These are phyloP conservation scores for Rosa hybrid DNA, from an alignment of 331 rosid genomes.

Conservation along the genomic window DNA sequence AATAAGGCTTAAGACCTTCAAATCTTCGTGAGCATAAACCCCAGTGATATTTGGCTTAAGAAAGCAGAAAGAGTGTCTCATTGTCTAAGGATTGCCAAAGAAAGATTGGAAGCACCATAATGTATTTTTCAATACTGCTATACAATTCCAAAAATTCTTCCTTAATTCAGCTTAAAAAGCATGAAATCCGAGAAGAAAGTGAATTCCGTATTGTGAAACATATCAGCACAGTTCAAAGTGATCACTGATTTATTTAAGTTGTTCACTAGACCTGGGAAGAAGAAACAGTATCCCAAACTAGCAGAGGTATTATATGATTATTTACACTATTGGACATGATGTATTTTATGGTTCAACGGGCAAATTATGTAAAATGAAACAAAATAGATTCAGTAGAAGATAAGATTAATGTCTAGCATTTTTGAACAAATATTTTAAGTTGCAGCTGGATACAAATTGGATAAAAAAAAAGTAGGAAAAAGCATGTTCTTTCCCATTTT, in stretches of 20 bases:
- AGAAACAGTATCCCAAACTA: neutral
- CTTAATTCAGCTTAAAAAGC: neutral
- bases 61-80: neutral
- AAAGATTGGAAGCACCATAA: neutral
- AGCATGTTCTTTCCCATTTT: constrained; percentile 18
- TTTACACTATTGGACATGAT: neutral
- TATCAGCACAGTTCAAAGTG: neutral
- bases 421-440: neutral
- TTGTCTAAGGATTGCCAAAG: neutral
- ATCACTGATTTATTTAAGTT: neutral
- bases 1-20: neutral
- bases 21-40: neutral
- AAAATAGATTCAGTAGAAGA: neutral
- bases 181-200: neutral
- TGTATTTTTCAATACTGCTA: neutral
- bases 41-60: neutral
- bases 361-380: neutral
- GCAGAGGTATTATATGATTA: neutral
- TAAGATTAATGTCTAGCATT: neutral
- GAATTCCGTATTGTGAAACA: neutral
- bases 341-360: neutral
- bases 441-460: constrained; percentile 4
- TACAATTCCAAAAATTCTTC: neutral
- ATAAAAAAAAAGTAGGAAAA: neutral
- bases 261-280: neutral